Evolutionary conservation across 2,329 filamentous ascomycete genomes (phyloP).

Genomic region (Pseudocercospora vitis): DNA sequence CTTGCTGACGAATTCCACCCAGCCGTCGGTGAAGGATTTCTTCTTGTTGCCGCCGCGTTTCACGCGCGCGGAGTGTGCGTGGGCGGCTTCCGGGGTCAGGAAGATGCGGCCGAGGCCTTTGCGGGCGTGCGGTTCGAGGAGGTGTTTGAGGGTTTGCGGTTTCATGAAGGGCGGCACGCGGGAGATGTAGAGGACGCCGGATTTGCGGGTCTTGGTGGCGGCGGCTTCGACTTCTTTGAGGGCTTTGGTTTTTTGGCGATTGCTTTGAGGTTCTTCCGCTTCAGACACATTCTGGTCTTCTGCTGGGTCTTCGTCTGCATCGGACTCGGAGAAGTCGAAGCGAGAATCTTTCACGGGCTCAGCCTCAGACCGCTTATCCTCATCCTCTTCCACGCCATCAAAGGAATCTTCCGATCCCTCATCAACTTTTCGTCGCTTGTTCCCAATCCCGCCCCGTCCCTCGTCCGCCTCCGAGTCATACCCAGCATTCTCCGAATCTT

Average conservation of each 20-base stretch:
- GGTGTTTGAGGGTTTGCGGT: conserved; percentile 70
- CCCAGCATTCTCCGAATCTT: conserved; percentile 48
- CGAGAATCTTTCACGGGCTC: conserved; percentile 14
- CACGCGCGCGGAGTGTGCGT: conserved; percentile 65
- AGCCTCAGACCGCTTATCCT: conserved; percentile 9
- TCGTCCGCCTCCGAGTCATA: conserved; percentile 71
- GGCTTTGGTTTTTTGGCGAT: conserved; percentile 44
- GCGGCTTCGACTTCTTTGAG: conserved; percentile 68
- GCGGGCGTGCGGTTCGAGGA: conserved; percentile 71
- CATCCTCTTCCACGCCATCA: conserved; percentile 26
- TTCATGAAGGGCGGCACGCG: conserved; percentile 89
- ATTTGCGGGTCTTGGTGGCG: conserved; percentile 66
- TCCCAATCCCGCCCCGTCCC: conserved; percentile 57
- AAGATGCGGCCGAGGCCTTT: conserved; percentile 70
- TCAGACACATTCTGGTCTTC: conserved; percentile 37
- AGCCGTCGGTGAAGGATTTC: conserved; percentile 77
- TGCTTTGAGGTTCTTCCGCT: conserved; percentile 18
- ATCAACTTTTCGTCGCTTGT: conserved; percentile 65
- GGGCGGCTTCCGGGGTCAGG: conserved; percentile 71
- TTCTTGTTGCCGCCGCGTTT: conserved; percentile 79
- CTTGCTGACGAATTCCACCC: conserved; percentile 79
- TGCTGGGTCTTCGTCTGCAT: conserved; percentile 19
- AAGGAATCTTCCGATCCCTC: conserved; percentile 40
- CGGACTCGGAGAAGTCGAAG: conserved; percentile 18
- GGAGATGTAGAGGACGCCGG: conserved; percentile 80